Evolutionary conservation across 257 asterid species (phyloP).

Genomic region (Solanum pennellii): DNA sequence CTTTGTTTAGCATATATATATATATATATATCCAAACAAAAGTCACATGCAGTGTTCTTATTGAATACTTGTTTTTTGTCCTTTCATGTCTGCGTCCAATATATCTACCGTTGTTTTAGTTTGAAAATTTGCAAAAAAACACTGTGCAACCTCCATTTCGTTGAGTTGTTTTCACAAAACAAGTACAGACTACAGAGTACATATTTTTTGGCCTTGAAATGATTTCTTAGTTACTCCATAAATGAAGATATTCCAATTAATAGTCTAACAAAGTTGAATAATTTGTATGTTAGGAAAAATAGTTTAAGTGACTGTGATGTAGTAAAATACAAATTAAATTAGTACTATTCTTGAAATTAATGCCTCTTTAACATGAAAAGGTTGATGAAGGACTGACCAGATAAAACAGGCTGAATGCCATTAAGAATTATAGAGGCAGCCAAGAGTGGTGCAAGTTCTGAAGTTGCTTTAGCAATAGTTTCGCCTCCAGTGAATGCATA

Average conservation of each 20-base stretch:
- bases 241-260: too few relatives aligned
- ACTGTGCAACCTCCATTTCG: background rate
- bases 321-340: background rate
- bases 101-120: background rate
- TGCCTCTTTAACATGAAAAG: background rate
- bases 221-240: background rate
- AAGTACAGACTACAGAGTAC: background rate
- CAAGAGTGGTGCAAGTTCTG: conserved; percentile 23
- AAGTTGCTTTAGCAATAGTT: conserved; percentile 12
- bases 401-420: conserved; percentile 29
- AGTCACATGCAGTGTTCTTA: background rate
- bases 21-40: background rate
- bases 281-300: background rate
- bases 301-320: background rate
- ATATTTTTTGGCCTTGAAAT: background rate
- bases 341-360: background rate
- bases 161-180: background rate
- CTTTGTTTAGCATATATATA: background rate
- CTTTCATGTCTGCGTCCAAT: background rate
- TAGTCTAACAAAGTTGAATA: background rate
- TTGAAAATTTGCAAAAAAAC: background rate
- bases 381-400: conserved; percentile 7
- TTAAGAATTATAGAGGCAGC: conserved; percentile 17
- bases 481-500: conserved; percentile 21
- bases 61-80: background rate